These are phyloP conservation scores for Neckera pumila DNA, from an alignment of 225 moss, liverwort and hornwort species.

Conservation along the genomic window DNA sequence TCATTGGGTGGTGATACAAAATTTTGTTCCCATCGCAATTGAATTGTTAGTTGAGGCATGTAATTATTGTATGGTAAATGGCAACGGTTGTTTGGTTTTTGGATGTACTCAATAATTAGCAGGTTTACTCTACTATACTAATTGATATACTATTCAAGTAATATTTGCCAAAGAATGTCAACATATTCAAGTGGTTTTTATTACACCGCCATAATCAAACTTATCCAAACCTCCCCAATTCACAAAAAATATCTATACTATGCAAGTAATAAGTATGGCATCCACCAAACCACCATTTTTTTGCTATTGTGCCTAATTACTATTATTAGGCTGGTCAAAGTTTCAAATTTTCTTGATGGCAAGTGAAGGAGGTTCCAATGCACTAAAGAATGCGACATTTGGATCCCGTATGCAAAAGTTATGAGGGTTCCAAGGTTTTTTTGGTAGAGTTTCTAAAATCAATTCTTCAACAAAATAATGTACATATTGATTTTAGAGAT, in stretches of 20 bases:
- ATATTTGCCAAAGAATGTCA: neutral
- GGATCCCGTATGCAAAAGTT: fast-evolving
- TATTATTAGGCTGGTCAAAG: neutral
- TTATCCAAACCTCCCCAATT: neutral
- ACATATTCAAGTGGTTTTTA: neutral
- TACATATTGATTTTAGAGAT: neutral
- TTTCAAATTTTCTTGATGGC: neutral
- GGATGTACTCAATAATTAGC: no score
- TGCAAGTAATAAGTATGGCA: neutral
- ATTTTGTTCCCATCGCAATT: no score
- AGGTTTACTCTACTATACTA: no score
- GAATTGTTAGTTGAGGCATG: no score
- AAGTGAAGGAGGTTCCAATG: neutral
- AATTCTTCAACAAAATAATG: fast-evolving
- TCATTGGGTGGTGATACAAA: no score
- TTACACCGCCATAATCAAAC: fast-evolving
- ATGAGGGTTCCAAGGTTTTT: no score
- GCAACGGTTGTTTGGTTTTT: no score
- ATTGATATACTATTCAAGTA: neutral
- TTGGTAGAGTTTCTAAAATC: neutral
- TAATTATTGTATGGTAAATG: no score
- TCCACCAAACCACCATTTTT: fast-evolving
- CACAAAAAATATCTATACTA: neutral
- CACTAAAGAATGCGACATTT: fast-evolving
- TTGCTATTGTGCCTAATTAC: fast-evolving